These are phyloP conservation scores for Drosera capensis DNA, from an alignment of 148 eudicot genomes.

Conservation along the genomic window DNA sequence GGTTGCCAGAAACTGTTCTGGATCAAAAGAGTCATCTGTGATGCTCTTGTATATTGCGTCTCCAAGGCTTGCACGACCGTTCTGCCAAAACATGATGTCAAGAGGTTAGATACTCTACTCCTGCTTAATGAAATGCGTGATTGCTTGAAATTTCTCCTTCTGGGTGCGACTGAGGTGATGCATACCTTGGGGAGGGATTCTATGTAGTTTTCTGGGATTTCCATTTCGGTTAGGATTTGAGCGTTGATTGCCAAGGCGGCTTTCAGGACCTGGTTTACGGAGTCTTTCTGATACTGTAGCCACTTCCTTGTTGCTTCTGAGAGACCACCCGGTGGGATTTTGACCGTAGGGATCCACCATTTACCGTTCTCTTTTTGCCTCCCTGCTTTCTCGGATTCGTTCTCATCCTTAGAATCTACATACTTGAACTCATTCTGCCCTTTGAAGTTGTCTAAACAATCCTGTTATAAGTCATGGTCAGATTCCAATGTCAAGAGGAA, in stretches of 20 bases:
- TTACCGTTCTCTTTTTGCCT: slow-evolving; percentile 16
- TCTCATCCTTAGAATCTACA: slow-evolving; percentile 22
- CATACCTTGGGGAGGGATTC: slow-evolving; percentile 49
- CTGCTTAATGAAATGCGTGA: no score
- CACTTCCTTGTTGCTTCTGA: slow-evolving; percentile 31
- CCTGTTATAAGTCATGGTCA: no score
- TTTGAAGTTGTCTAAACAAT: slow-evolving; percentile 33
- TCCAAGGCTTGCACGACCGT: slow-evolving; percentile 78
- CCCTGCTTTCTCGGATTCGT: slow-evolving; percentile 23
- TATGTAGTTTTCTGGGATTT: slow-evolving; percentile 39
- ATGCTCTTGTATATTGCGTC: slow-evolving; percentile 62
- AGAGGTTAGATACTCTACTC: not conserved
- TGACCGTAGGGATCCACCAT: slow-evolving; percentile 50
- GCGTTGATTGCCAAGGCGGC: slow-evolving; percentile 56
- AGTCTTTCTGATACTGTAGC: slow-evolving; percentile 38
- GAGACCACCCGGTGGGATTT: slow-evolving; percentile 33
- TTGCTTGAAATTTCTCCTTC: no score
- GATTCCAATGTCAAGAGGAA: no score
- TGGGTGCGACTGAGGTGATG: not conserved
- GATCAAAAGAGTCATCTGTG: slow-evolving; percentile 57
- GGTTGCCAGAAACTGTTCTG: slow-evolving; percentile 18
- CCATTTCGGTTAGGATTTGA: slow-evolving; percentile 40
- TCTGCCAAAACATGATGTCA: slow-evolving; percentile 22
- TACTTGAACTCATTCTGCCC: slow-evolving; percentile 37
- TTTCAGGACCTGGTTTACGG: slow-evolving; percentile 44